phyloP scores from a whole-genome alignment of 1,284 basidiomycete species.

The Rhodofomes roseus region DNA sequence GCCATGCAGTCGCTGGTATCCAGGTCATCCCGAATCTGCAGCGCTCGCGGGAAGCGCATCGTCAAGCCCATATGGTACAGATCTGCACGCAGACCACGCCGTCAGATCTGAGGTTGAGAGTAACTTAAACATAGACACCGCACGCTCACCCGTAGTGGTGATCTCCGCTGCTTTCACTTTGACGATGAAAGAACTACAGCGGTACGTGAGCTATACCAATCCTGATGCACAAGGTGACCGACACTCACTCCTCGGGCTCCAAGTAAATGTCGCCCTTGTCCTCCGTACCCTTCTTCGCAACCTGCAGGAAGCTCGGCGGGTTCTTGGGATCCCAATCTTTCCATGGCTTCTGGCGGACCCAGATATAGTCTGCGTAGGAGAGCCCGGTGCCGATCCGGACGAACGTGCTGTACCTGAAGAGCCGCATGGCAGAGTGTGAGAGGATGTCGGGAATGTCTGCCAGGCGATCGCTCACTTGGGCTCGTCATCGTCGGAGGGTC shows the following conservation, averaged over 20 bases:
- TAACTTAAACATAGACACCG: not conserved
- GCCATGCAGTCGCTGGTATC: slow-evolving; percentile 65
- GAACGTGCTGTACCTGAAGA: slow-evolving; percentile 68
- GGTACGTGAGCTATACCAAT: not conserved
- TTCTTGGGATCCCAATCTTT: slow-evolving; percentile 65
- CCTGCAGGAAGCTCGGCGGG: slow-evolving; percentile 60
- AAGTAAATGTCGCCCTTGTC: slow-evolving; percentile 83
- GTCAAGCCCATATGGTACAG: slow-evolving; percentile 73
- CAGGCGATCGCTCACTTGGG: slow-evolving; percentile 61
- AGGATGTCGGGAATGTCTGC: too few species aligned
- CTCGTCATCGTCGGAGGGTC: slow-evolving; percentile 50
- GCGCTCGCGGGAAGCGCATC: slow-evolving; percentile 87
- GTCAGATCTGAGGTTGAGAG: not conserved
- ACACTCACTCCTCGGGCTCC: slow-evolving; percentile 69
- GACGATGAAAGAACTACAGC: slow-evolving; percentile 75
- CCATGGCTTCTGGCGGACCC: slow-evolving; percentile 75
- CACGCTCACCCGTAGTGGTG: slow-evolving; percentile 56
- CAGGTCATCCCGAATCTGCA: slow-evolving; percentile 74
- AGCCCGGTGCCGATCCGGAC: slow-evolving; percentile 86
- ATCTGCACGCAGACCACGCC: slow-evolving; percentile 39
- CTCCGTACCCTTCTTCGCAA: slow-evolving; percentile 55
- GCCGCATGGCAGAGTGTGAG: too few species aligned
- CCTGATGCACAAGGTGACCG: not conserved
- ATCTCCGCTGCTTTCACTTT: slow-evolving; percentile 92
- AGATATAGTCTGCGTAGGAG: slow-evolving; percentile 79